Evolutionary conservation across 1,284 basidiomycete species (phyloP), one percentile per base, ranked within the genome.

Genomic region (Leccinum pachyderme): DNA sequence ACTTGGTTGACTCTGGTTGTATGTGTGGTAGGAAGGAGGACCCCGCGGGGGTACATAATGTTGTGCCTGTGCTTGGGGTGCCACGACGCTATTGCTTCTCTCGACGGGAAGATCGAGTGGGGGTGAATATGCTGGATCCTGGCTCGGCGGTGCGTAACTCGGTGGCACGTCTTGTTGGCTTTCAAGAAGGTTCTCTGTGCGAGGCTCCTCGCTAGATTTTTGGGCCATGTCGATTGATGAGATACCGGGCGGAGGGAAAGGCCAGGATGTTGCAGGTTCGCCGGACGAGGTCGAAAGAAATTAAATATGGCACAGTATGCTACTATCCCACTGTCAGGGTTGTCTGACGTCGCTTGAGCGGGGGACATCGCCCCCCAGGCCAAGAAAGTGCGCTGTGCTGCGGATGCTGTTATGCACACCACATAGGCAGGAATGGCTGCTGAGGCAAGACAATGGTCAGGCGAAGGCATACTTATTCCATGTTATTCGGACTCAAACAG

Each of bases 301-400:
- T 39, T 39, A 39, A 18, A 39, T 39, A 39, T 39, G 9, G n/a
- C n/a, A 8, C 1, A 18, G 96, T 99, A 37, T 37, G 37, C 18
- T 11, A 13, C 7, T 11, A 18, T n/a, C n/a, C n/a, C 18, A 39
- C 18, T 37, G 35, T 12, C 37, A 12, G 18, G 11, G 37, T 22
- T 22, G 35, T 37, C n/a, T 37, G 35, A 18, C 18, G 5, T 39
- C 37, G 37, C 18, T 39, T 39, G 29, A 31, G 11, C 29, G 29
- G 9, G 29, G 9, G 29, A n/a, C 29, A 31, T 31, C 11, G 29
- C 29, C 9, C 29, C n/a, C n/a, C n/a, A n/a, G n/a, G n/a, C 29
- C 9, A 31, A 31, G 29, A 2, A 31, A 11, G 5, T 2, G 9
- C 29, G 5, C 9, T 31, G 9, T 31, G 5, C 29, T 31, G 8